Base-by-base conservation (phyloP, 352 stramenopile species). In the Phytophthora parvispora region DNA sequence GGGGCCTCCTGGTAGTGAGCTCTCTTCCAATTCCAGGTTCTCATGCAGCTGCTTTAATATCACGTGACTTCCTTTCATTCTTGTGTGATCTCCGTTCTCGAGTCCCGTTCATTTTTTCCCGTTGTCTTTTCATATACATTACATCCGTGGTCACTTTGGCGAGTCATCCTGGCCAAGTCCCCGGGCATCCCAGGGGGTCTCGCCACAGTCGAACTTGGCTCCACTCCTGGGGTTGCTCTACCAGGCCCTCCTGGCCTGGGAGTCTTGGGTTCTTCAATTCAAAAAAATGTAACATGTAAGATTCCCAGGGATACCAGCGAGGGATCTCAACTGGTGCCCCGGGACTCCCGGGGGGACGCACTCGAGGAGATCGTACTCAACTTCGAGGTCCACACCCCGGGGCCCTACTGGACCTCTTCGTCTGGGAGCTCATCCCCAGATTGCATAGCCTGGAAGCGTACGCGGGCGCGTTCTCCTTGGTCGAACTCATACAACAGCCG, bases 401-500 rank as follows among this genome's bases (percentile, higher is more conserved):
- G 22, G 34, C 40, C 13, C 22, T 51, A 51, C 20, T 3, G 43
- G 22, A 31, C 22, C 3, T 51, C 43, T 3, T 27, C 20, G 22
- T 51, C 43, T 9, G 43, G 43, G 43, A 29, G 22, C 20, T 51
- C 43, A 22, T 51, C 43, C 22, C 43, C 43, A n/a, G 43, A 51
- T 3, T 51, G 22, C 43, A 51, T 51, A 27, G 22, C 43, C 22
- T 29, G 43, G 43, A 51, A 51, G 2, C 43, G 43, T 27, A n/a
- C 43, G 3, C 43, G 43, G 0, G 22, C 43, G 2, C 43, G 31
- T 16, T 48, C 31, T 13, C 36, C n/a, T 18, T 60, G 20, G n/a
- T 60, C 40, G 15, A 60, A 60, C 38, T 59, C 60, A 6, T 60
- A 48, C 13, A 59, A 8, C 4, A 67, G 34, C 2, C 18, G 18